Conservation (phyloP, 352 stramenopile genomes). For the Pythium dissotocum region DNA sequence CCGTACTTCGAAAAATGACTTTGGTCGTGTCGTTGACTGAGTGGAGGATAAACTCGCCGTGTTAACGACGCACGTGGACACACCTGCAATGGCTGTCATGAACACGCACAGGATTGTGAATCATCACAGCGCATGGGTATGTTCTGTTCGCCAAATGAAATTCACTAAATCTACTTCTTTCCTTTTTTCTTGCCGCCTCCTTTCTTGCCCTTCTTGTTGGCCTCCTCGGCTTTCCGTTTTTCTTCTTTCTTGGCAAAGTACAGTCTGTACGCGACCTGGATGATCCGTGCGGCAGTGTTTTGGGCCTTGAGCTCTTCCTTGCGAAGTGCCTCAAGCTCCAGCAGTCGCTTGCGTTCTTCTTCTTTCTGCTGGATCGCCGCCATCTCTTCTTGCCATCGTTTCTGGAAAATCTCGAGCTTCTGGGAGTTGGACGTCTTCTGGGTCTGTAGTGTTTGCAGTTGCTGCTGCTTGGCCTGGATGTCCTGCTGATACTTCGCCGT, state of each 20-base stretch:
- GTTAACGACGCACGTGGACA: no score
- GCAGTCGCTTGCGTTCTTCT: conserved; percentile 62
- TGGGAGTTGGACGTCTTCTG: conserved; percentile 58
- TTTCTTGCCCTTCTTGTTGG: conserved; percentile 73
- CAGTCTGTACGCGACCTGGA: conserved; percentile 60
- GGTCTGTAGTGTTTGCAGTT: conserved; percentile 59
- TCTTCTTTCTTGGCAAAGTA: conserved; percentile 50
- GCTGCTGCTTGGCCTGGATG: conserved; percentile 64
- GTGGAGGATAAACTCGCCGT: no score
- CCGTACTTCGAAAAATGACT: no score
- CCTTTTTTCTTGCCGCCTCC: conserved; percentile 34
- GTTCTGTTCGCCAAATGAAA: neutral
- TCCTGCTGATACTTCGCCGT: conserved; percentile 82
- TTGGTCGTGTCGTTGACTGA: no score
- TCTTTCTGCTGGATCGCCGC: conserved; percentile 70
- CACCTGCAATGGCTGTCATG: no score
- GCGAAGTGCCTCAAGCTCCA: conserved; percentile 61
- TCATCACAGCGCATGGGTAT: neutral
- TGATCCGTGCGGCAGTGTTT: conserved; percentile 65
- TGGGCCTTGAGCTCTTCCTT: conserved; percentile 75
- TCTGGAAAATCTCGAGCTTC: conserved; percentile 65
- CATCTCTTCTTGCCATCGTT: conserved; percentile 76
- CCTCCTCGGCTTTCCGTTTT: conserved; percentile 60
- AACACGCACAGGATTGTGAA: no score
- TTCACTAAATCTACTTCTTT: conserved; percentile 17